phyloP scores from a whole-genome alignment of 495 filamentous ascomycete genomes.

The Cudoniella acicularis region DNA sequence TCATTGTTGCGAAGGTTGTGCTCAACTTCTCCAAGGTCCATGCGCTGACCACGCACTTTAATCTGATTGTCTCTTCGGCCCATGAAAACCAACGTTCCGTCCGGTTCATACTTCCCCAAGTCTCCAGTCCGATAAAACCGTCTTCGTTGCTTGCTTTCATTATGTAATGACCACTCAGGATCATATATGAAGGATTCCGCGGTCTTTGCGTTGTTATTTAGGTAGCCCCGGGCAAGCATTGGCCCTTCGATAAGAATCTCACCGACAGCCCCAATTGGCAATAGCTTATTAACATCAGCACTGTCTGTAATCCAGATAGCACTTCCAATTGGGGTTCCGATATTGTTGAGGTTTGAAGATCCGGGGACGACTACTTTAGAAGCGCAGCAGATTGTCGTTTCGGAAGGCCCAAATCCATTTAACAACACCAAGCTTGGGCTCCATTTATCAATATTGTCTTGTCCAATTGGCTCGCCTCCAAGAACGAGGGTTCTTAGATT shows the following conservation, averaged over 20 bases:
- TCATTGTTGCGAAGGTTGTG: not conserved
- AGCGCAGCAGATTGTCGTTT: slow-evolving; percentile 24
- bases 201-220: slow-evolving; percentile 24
- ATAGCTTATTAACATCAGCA: slow-evolving; percentile 43
- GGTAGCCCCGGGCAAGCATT: slow-evolving; percentile 47
- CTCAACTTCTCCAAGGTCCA: slow-evolving; percentile 29
- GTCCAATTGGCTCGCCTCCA: slow-evolving; percentile 53
- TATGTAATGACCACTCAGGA: slow-evolving; percentile 11
- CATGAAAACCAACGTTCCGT: slow-evolving; percentile 28
- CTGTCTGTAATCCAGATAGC: slow-evolving; percentile 55
- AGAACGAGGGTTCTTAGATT: slow-evolving; percentile 44
- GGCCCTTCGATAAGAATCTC: slow-evolving; percentile 61
- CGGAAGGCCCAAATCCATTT: slow-evolving; percentile 56
- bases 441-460: slow-evolving; percentile 55
- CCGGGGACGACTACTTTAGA: slow-evolving; percentile 35
- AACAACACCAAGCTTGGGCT: slow-evolving; percentile 43
- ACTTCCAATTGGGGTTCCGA: slow-evolving; percentile 38
- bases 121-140: slow-evolving; percentile 54
- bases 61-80: slow-evolving; percentile 28
- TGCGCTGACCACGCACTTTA: slow-evolving; percentile 26
- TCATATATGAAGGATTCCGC: slow-evolving; percentile 27
- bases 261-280: slow-evolving; percentile 54
- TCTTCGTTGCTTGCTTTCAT: slow-evolving; percentile 32
- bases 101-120: slow-evolving; percentile 4
- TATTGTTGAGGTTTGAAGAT: slow-evolving; percentile 2